Evolutionary conservation across 352 stramenopile species (phyloP), one percentile per base, ranked within the genome.

Genomic region (Plasmopara viticola): DNA sequence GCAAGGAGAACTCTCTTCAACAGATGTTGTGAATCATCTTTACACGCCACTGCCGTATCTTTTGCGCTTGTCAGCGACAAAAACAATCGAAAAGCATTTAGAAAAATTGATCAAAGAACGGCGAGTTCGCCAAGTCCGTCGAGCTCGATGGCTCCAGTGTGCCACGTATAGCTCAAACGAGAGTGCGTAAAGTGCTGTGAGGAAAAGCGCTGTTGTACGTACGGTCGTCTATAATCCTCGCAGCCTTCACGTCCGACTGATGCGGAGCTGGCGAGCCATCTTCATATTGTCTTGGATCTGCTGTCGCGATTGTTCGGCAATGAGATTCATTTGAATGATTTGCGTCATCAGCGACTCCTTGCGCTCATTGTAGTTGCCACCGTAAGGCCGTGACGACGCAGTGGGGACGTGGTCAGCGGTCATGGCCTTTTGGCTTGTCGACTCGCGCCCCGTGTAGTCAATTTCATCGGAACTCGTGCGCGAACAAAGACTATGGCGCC

Each of bases 301-400:
- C 60, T 82, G 67, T 18, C 70, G 65, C 42, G 72, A 79, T 29
- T 86, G 69, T 58, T 87, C 77, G 33, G 77, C 77, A 40, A 81
- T 83, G 56, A 87, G 70, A 59, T 86, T 87, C 74, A 87, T 85
- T 55, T 80, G 68, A 58, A 86, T 74, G 61, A 87, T 86, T 49
- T 83, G 77, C 31, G 65, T 51, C 70, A 87, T 86, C 55, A 86
- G 68, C 46, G 68, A 72, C 28, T 87, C 74, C 2, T 47, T 57
- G 37, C 53, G 44, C 10, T 60, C 45, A 28, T 60, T 57, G 30
- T 57, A 68, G 30, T 56, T 51, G 20, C 20, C 20, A 25, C 20
- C 1, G 20, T 25, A 25, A 25, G 20, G 20, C 3, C 20, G 20
- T 25, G 20, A 25, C 20, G 20, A 25, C 20, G 20, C 20, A 25